A percentile compares a stretch with the other conserved stretches of the same genome.
Evolutionary conservation across 2,329 filamentous ascomycete genomes (phyloP).

Genomic region (Nakataea oryzae): DNA sequence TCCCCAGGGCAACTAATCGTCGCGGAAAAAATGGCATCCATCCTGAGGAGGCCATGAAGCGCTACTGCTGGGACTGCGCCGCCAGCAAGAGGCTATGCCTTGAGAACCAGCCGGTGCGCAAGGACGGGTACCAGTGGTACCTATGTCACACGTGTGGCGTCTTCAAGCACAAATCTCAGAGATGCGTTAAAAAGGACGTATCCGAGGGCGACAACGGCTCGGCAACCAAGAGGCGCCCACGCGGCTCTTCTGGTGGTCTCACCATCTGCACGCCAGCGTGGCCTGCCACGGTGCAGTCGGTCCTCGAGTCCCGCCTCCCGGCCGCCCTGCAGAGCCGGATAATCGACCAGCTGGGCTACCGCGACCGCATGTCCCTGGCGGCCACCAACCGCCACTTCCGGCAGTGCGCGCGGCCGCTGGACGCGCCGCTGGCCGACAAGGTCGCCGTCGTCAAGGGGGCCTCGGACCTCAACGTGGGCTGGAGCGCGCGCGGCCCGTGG

Average conservation of each 20-base stretch:
- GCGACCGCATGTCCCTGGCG: not conserved
- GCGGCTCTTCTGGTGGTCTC: too few species aligned
- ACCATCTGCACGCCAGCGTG: not conserved
- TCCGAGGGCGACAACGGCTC: not conserved
- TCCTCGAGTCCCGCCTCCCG: not conserved
- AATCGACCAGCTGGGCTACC: not conserved
- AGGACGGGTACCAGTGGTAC: not conserved
- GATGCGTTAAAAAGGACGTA: not conserved
- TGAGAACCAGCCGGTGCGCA: not conserved
- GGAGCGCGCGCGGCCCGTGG: not conserved
- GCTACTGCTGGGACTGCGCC: constrained; percentile 2
- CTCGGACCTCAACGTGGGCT: not conserved
- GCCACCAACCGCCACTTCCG: constrained; percentile 1
- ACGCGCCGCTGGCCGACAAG: not conserved
- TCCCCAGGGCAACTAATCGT: not conserved
- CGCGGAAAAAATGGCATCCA: not conserved
- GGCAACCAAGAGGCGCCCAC: not conserved
- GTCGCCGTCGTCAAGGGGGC: not conserved
- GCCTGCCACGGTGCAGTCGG: not conserved
- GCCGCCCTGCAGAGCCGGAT: not conserved
- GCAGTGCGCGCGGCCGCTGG: not conserved
- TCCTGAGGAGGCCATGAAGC: not conserved
- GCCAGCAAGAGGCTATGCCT: not conserved
- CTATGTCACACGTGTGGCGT: not conserved
- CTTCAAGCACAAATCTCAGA: not conserved